Percentiles rank a stretch among this genome's conserved stretches.
Evolutionary conservation across 1,139 yeast genomes (phyloP).

Genomic region (Meyerozyma carpophila): DNA sequence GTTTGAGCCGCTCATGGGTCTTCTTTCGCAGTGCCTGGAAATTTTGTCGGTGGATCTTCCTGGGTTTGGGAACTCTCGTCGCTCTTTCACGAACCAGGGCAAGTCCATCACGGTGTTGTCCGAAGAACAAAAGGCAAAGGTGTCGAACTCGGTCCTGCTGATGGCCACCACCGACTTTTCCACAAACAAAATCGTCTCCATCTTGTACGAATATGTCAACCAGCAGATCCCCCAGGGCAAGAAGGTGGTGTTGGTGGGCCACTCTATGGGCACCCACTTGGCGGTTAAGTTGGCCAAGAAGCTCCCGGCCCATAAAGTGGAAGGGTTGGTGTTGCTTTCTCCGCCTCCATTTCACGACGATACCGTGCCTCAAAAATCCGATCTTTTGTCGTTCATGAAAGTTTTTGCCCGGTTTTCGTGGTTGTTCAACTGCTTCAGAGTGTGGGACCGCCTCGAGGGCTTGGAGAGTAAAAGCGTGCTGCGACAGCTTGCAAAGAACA

Average conservation of each 20-base stretch:
- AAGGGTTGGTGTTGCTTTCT: slow-evolving; percentile 44
- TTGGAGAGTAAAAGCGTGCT: slow-evolving; percentile 51
- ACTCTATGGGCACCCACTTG: slow-evolving; percentile 70
- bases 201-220: slow-evolving; percentile 35
- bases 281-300: slow-evolving; percentile 42
- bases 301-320: slow-evolving; percentile 37
- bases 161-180: slow-evolving; percentile 42
- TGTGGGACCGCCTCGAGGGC: slow-evolving; percentile 61
- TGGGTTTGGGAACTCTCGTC: slow-evolving; percentile 61
- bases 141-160: slow-evolving; percentile 23
- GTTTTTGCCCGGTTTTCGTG: slow-evolving; percentile 40
- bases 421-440: slow-evolving; percentile 51
- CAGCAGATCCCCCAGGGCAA: slow-evolving; percentile 36
- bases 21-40: slow-evolving; percentile 62
- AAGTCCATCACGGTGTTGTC: slow-evolving; percentile 21
- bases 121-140: slow-evolving; percentile 19
- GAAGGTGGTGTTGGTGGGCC: slow-evolving; percentile 59
- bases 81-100: slow-evolving; percentile 11
- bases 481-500: slow-evolving; percentile 41
- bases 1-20: slow-evolving; percentile 61
- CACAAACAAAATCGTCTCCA: slow-evolving; percentile 44
- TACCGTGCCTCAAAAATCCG: slow-evolving; percentile 6
- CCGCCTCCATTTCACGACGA: slow-evolving; percentile 48
- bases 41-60: slow-evolving; percentile 65
- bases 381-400: slow-evolving; percentile 6